phyloP scores from a whole-genome alignment of 441 rosid species.

The Flueggea neowawraea region DNA sequence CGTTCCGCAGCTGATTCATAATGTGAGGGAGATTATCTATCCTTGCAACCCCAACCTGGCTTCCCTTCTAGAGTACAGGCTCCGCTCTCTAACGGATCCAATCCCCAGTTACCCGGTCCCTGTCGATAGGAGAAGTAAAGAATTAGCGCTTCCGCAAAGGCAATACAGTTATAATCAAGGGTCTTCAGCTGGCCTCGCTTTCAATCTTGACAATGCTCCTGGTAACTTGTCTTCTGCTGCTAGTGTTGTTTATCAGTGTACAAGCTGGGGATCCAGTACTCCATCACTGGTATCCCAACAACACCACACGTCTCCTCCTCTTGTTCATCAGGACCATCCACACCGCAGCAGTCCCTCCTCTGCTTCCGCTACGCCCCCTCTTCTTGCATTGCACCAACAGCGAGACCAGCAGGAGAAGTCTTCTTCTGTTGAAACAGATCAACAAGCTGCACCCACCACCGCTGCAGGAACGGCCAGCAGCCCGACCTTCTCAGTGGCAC shows the following conservation, averaged over 20 bases:
- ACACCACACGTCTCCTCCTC: constrained; percentile 12
- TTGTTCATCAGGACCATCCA: constrained; percentile 13
- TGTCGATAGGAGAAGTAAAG: constrained; percentile 27
- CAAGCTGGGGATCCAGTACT: not conserved
- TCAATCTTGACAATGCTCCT: constrained; percentile 27
- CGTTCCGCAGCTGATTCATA: constrained; percentile 91
- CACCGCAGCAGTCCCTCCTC: constrained; percentile 16
- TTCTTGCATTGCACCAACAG: constrained; percentile 19
- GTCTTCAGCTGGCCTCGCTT: constrained; percentile 21
- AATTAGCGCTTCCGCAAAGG: not conserved
- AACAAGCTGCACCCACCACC: not conserved
- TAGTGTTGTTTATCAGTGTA: too few species aligned
- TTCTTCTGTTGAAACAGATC: constrained; percentile 46
- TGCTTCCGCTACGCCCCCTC: constrained; percentile 1
- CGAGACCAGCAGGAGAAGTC: constrained; percentile 26
- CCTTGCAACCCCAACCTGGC: constrained; percentile 97
- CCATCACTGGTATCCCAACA: constrained; percentile 9
- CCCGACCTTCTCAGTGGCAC: constrained; percentile 1
- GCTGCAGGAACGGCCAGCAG: not conserved
- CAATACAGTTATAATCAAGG: too few species aligned
- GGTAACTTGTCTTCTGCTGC: constrained; percentile 20
- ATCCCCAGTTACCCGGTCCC: constrained; percentile 13
- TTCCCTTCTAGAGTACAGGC: constrained; percentile 74
- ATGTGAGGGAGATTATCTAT: constrained; percentile 85
- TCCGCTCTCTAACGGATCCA: constrained; percentile 65